Conservation (phyloP, 495 filamentous ascomycete genomes). For the Aspergillus sclerotiicarbonarius region DNA sequence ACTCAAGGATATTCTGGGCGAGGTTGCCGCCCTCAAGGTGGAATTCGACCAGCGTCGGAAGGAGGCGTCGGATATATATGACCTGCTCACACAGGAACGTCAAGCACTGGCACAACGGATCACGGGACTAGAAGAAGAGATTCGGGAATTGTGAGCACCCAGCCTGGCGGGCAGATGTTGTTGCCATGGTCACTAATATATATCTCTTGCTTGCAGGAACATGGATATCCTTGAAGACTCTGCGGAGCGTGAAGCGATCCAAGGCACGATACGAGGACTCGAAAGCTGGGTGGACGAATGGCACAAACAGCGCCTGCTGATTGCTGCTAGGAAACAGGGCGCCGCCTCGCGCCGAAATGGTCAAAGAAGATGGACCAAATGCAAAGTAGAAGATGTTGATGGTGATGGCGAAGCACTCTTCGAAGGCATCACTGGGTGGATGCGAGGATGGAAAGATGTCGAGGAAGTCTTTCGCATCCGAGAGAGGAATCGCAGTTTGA, state of each 20-base stretch:
- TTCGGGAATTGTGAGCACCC: constrained; percentile 33
- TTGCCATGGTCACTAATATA: constrained; percentile 5
- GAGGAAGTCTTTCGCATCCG: constrained; percentile 36
- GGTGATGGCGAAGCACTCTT: constrained; percentile 29
- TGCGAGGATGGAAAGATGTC: constrained; percentile 42
- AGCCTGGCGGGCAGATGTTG: not conserved
- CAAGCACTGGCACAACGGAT: constrained; percentile 24
- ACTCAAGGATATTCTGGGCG: constrained; percentile 24
- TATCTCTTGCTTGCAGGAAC: constrained; percentile 20
- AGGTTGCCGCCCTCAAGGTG: constrained; percentile 27
- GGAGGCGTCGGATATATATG: constrained; percentile 35
- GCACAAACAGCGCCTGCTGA: constrained; percentile 23
- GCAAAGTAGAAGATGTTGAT: constrained; percentile 14
- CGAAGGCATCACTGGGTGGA: constrained; percentile 41
- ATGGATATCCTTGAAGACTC: constrained; percentile 33
- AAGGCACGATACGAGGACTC: constrained; percentile 37
- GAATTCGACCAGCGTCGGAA: constrained; percentile 31
- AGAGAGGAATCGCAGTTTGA: constrained; percentile 22
- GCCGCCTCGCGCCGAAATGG: constrained; percentile 5
- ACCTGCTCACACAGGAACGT: constrained; percentile 30
- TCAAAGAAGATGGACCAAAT: constrained; percentile 20
- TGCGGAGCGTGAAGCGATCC: constrained; percentile 37
- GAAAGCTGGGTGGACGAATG: constrained; percentile 32
- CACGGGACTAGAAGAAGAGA: constrained; percentile 32
- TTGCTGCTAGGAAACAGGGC: constrained; percentile 6